These are phyloP conservation scores for Plasmopara viticola DNA, from an alignment of 352 stramenopile genomes.

Conservation along the genomic window DNA sequence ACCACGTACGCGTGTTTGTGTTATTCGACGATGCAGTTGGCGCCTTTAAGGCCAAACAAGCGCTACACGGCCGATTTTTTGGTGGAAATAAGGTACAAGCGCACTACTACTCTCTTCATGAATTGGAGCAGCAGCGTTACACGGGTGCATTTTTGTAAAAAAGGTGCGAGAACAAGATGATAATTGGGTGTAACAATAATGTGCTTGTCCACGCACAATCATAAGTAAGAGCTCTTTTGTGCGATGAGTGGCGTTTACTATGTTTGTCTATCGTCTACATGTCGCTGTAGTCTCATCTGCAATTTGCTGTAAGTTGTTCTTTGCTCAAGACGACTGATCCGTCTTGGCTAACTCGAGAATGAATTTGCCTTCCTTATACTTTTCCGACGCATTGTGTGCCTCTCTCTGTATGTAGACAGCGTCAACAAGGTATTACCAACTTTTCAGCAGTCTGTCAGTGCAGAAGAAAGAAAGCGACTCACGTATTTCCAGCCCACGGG, in stretches of 20 bases:
- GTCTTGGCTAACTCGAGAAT: conserved; percentile 95
- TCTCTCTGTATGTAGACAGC: conserved; percentile 50
- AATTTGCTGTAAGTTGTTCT: conserved; percentile 16
- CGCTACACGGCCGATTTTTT: conserved; percentile 71
- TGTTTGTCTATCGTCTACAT: conserved; percentile 29
- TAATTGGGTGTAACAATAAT: conserved; percentile 10
- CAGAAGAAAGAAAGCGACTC: conserved; percentile 4
- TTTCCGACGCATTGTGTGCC: conserved; percentile 89
- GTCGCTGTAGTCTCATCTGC: conserved; percentile 19
- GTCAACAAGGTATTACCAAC: not conserved
- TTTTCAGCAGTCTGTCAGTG: not conserved
- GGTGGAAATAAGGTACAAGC: conserved; percentile 67
- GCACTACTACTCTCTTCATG: conserved; percentile 45
- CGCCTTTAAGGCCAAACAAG: conserved; percentile 43
- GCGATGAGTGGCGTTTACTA: conserved; percentile 10
- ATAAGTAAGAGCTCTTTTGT: conserved; percentile 1
- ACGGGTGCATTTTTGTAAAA: conserved; percentile 47
- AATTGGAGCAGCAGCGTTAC: conserved; percentile 44
- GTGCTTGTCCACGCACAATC: conserved; percentile 7
- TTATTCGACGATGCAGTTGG: conserved; percentile 46
- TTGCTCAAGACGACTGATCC: conserved; percentile 31
- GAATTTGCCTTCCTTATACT: conserved; percentile 96
- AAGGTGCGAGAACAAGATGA: conserved; percentile 9
- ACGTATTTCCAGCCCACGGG: conserved; percentile 94
- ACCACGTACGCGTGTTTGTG: conserved; percentile 78